Evolutionary conservation across 1,284 basidiomycete species (phyloP).

Genomic region (Cystobasidium sp.): DNA sequence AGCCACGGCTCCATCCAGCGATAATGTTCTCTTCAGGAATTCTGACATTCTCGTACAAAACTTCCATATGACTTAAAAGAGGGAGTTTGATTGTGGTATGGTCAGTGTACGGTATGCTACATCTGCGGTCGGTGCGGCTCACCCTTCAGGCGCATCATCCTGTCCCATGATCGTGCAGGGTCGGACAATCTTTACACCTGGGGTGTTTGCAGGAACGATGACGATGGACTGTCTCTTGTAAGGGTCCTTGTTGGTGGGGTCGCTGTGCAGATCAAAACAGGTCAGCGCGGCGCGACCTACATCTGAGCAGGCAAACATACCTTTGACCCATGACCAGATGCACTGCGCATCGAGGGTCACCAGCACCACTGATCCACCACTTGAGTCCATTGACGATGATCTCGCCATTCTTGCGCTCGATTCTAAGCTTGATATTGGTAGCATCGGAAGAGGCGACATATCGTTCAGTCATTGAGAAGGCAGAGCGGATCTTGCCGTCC

Average conservation of each 20-base stretch:
- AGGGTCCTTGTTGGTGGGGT: constrained; percentile 70
- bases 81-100: neutral
- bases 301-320: neutral
- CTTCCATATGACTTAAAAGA: constrained; percentile 81
- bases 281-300: no score
- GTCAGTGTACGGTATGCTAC: neutral
- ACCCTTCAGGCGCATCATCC: constrained; percentile 82
- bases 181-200: constrained; percentile 85
- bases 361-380: constrained; percentile 99
- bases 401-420: constrained; percentile 80
- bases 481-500: constrained; percentile 89
- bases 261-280: constrained; percentile 52
- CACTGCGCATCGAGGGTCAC: constrained; percentile 84
- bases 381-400: constrained; percentile 96
- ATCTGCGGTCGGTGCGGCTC: neutral
- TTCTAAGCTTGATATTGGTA: constrained; percentile 90
- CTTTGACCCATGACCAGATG: constrained; percentile 91
- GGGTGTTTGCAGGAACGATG: constrained; percentile 82
- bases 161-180: constrained; percentile 87
- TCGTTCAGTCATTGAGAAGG: constrained; percentile 93
- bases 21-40: constrained; percentile 82
- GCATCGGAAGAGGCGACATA: constrained; percentile 65
- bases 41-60: constrained; percentile 91
- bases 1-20: constrained; percentile 78
- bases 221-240: constrained; percentile 90